Evolutionary conservation across 2,329 filamentous ascomycete genomes (phyloP).

Genomic region (Exophiala phaeomuriformis): DNA sequence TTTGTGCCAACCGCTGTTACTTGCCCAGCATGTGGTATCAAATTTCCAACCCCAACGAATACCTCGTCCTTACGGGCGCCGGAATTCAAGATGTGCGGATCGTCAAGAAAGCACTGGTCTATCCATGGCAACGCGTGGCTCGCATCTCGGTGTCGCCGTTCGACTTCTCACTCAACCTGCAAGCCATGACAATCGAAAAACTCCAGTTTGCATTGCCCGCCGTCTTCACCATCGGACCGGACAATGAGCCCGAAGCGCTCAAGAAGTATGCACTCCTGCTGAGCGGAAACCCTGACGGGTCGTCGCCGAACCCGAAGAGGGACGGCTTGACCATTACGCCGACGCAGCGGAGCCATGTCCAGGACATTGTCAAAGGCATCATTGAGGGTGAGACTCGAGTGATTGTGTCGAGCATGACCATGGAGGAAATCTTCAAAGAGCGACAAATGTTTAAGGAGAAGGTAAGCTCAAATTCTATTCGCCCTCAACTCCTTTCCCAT

Average conservation of each 20-base stretch:
- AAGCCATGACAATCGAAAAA: constrained; percentile 86
- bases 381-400: constrained; percentile 83
- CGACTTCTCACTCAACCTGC: constrained; percentile 73
- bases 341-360: constrained; percentile 58
- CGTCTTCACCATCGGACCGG: constrained; percentile 78
- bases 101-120: constrained; percentile 67
- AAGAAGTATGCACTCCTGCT: constrained; percentile 77
- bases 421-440: constrained; percentile 81
- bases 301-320: constrained; percentile 30
- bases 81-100: constrained; percentile 67
- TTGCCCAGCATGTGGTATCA: constrained; percentile 46
- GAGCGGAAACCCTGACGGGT: constrained; percentile 53
- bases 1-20: background rate
- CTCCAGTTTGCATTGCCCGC: constrained; percentile 74
- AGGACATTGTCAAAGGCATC: constrained; percentile 81
- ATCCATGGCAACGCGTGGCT: constrained; percentile 57
- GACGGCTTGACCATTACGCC: constrained; percentile 36
- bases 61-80: constrained; percentile 79
- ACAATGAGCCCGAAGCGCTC: constrained; percentile 62
- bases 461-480: constrained; percentile 32
- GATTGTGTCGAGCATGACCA: constrained; percentile 80
- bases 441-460: constrained; percentile 69
- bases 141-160: constrained; percentile 45
- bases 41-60: constrained; percentile 69
- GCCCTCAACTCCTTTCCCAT: constrained; percentile 3